Percentiles rank a stretch among this genome's conserved stretches.
Evolutionary conservation across 495 filamentous ascomycete species (phyloP).

Genomic region (Letharia columbiana): DNA sequence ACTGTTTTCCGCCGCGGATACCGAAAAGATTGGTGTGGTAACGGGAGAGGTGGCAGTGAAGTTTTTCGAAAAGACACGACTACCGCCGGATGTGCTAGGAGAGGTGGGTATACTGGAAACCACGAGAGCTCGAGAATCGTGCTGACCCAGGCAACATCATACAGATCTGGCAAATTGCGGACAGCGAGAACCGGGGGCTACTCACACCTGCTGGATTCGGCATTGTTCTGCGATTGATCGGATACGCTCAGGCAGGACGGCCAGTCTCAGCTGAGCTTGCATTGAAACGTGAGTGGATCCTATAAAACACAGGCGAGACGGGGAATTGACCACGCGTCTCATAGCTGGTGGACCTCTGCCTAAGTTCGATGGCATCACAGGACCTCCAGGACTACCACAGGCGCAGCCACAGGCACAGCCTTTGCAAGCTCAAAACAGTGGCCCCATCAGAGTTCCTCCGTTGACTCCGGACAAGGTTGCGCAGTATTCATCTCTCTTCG

Average conservation of each 20-base stretch:
- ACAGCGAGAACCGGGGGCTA: slow-evolving; percentile 89
- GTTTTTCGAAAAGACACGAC: slow-evolving; percentile 93
- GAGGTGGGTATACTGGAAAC: slow-evolving; percentile 52
- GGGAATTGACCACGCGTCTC: slow-evolving; percentile 22
- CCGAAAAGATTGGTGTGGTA: slow-evolving; percentile 82
- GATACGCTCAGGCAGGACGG: slow-evolving; percentile 82
- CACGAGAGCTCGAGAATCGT: background rate
- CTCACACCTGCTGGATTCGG: slow-evolving; percentile 87
- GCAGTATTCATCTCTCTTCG: slow-evolving; percentile 79
- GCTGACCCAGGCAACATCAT: slow-evolving; percentile 12
- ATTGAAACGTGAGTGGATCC: slow-evolving; percentile 44
- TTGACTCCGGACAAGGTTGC: slow-evolving; percentile 79
- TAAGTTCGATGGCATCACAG: slow-evolving; percentile 71
- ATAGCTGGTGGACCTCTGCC: slow-evolving; percentile 74
- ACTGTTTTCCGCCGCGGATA: slow-evolving; percentile 83
- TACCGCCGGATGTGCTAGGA: slow-evolving; percentile 75
- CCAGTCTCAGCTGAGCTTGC: slow-evolving; percentile 72
- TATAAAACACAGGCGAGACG: slow-evolving; percentile 19
- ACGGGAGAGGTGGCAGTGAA: slow-evolving; percentile 94
- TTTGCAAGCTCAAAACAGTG: slow-evolving; percentile 49
- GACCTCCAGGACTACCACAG: slow-evolving; percentile 33
- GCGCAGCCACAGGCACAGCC: slow-evolving; percentile 30
- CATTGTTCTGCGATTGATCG: slow-evolving; percentile 84
- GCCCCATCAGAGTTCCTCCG: slow-evolving; percentile 79
- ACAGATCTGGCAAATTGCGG: slow-evolving; percentile 98